Percentiles rank a stretch among this genome's conserved stretches.
These are phyloP conservation scores for Fragaria ananassa DNA, from an alignment of 306 rosid genomes.

Conservation along the genomic window DNA sequence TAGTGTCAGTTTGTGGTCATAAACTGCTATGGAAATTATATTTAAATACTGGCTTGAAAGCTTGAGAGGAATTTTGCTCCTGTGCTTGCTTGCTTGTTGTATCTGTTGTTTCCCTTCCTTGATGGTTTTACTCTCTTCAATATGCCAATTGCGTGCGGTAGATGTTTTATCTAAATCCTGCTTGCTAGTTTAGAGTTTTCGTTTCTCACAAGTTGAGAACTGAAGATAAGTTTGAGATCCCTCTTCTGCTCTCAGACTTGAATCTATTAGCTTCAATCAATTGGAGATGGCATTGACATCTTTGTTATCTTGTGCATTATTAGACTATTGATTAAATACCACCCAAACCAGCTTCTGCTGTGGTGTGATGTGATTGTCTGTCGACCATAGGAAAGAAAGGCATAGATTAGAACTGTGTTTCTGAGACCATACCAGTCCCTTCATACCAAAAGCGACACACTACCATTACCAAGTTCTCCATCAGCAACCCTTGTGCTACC, in stretches of 20 bases:
- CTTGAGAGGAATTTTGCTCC: slow-evolving; percentile 24
- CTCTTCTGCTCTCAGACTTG: neutral
- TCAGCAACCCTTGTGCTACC: too few relatives aligned
- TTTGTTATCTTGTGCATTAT: neutral
- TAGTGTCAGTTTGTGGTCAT: slow-evolving; percentile 53
- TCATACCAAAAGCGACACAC: neutral
- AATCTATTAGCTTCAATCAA: neutral
- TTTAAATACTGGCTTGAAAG: slow-evolving; percentile 42
- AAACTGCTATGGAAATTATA: slow-evolving; percentile 40
- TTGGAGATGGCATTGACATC: neutral
- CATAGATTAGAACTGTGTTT: too few relatives aligned
- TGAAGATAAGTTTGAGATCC: neutral
- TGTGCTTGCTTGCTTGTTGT: slow-evolving; percentile 3
- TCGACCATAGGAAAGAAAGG: neutral
- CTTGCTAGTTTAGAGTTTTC: neutral
- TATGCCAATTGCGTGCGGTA: neutral
- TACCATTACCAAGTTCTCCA: neutral
- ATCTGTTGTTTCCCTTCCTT: neutral
- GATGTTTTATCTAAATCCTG: neutral
- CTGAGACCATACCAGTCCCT: neutral
- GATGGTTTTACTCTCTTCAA: neutral
- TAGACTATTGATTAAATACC: neutral
- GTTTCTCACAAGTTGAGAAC: neutral
- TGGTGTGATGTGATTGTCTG: neutral
- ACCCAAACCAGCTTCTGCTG: neutral